phyloP scores from a whole-genome alignment of 2,329 filamentous ascomycete species.

The Penicillium sclerotiorum region DNA sequence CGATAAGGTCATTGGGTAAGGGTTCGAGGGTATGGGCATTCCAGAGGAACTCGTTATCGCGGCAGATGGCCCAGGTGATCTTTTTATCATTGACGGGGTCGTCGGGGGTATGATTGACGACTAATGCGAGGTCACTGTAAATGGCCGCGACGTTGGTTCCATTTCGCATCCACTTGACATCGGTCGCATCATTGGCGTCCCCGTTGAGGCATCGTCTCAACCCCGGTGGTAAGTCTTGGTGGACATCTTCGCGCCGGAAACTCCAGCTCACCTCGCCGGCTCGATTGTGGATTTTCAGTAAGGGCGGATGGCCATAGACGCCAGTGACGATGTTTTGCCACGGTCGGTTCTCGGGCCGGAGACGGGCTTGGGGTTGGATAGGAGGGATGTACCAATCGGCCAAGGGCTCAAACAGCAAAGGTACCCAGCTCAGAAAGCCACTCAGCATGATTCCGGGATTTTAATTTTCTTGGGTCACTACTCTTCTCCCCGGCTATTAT shows the following conservation, averaged over 20 bases:
- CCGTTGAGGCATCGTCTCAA: slow-evolving; percentile 21
- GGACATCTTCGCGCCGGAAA: slow-evolving; percentile 24
- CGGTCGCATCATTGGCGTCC: slow-evolving; percentile 27
- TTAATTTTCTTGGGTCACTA: background rate
- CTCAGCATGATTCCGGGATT: slow-evolving; percentile 15
- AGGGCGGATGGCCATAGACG: slow-evolving; percentile 19
- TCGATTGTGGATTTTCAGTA: slow-evolving; percentile 25
- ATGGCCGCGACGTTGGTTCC: slow-evolving; percentile 25
- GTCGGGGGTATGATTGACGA: slow-evolving; percentile 28
- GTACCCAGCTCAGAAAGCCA: slow-evolving; percentile 18
- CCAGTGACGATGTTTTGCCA: slow-evolving; percentile 27
- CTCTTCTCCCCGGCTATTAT: background rate
- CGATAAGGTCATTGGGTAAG: slow-evolving; percentile 23
- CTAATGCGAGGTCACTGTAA: slow-evolving; percentile 24
- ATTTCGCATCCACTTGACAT: slow-evolving; percentile 28
- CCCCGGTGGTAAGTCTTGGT: slow-evolving; percentile 17
- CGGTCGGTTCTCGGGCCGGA: slow-evolving; percentile 18
- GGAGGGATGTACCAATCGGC: slow-evolving; percentile 17
- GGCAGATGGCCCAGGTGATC: slow-evolving; percentile 27
- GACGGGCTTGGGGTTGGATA: slow-evolving; percentile 24
- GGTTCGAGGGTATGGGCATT: slow-evolving; percentile 27
- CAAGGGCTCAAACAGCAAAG: slow-evolving; percentile 20
- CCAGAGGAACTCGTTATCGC: slow-evolving; percentile 22
- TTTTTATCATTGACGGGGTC: slow-evolving; percentile 23
- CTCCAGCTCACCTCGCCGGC: slow-evolving; percentile 22